Evolutionary conservation across 305 asterid genomes (phyloP).

Genomic region (Fraxinus albicans): DNA sequence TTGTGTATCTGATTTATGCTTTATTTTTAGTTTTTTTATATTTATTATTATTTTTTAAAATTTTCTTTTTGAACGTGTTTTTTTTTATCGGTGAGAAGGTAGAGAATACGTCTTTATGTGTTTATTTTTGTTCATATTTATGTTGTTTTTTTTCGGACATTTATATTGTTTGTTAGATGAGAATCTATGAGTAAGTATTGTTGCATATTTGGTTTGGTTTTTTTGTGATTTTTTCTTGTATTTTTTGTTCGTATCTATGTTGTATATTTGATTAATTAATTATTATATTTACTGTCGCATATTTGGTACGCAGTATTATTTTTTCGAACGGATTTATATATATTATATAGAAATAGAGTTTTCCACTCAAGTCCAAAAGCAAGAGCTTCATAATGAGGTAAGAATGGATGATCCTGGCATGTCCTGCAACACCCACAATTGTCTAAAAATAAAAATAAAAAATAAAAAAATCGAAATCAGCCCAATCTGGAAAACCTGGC

Average conservation of each 20-base stretch:
- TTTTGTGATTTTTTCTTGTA: no score
- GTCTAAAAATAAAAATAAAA: background rate
- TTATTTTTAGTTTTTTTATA: no score
- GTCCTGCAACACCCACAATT: constrained; percentile 14
- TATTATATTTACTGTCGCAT: background rate
- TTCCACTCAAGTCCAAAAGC: background rate
- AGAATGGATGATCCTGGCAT: background rate
- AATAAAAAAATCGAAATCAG: constrained; percentile 10
- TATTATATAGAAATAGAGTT: background rate
- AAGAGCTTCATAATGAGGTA: background rate
- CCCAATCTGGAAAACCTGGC: constrained; percentile 44
- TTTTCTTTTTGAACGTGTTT: background rate
- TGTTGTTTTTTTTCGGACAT: background rate
- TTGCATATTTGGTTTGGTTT: background rate
- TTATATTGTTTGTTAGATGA: background rate
- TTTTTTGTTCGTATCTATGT: background rate
- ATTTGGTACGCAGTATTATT: background rate
- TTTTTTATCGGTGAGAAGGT: background rate
- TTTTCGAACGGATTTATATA: background rate
- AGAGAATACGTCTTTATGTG: background rate
- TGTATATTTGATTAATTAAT: background rate
- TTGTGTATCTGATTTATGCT: no score
- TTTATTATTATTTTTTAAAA: no score
- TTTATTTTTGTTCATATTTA: no score
- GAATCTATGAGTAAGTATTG: background rate